A percentile compares a stretch with the other conserved stretches of the same genome.
Conservation (phyloP, 2,329 filamentous ascomycete species). For the Fusarium xylarioides region DNA sequence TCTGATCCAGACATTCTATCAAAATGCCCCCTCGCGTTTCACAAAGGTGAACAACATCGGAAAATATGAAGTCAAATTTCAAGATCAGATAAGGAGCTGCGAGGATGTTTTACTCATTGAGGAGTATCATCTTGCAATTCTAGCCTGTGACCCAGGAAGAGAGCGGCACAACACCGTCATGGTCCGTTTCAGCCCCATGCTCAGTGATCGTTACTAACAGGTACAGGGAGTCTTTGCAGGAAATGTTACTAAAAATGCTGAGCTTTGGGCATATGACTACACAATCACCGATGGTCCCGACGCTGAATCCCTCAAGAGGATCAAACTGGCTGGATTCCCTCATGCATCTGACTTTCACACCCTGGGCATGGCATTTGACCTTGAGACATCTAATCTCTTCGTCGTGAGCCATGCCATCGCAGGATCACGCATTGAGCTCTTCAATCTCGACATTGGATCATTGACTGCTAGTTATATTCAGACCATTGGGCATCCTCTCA, state of each 20-base stretch:
- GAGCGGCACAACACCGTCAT: slow-evolving; percentile 55
- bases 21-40: slow-evolving; percentile 46
- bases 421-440: slow-evolving; percentile 51
- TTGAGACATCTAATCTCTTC: slow-evolving; percentile 47
- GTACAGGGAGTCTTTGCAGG: slow-evolving; percentile 40
- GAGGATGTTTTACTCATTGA: slow-evolving; percentile 52
- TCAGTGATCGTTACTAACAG: background rate
- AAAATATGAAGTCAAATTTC: slow-evolving; percentile 47
- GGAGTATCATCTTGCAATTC: slow-evolving; percentile 47
- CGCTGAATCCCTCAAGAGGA: slow-evolving; percentile 28
- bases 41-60: slow-evolving; percentile 41
- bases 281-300: slow-evolving; percentile 16
- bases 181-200: slow-evolving; percentile 35
- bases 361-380: slow-evolving; percentile 52
- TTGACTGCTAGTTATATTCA: slow-evolving; percentile 48
- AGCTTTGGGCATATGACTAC: slow-evolving; percentile 53
- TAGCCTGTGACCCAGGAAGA: slow-evolving; percentile 52
- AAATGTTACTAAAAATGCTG: slow-evolving; percentile 34
- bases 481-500: slow-evolving; percentile 50
- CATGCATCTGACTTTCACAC: slow-evolving; percentile 50
- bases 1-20: slow-evolving; percentile 35
- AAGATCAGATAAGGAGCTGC: slow-evolving; percentile 50
- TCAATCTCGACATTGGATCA: slow-evolving; percentile 47
- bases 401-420: slow-evolving; percentile 50
- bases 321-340: slow-evolving; percentile 37